These are phyloP conservation scores for Castanopsis chinensis DNA, from an alignment of 306 rosid genomes.

Conservation along the genomic window DNA sequence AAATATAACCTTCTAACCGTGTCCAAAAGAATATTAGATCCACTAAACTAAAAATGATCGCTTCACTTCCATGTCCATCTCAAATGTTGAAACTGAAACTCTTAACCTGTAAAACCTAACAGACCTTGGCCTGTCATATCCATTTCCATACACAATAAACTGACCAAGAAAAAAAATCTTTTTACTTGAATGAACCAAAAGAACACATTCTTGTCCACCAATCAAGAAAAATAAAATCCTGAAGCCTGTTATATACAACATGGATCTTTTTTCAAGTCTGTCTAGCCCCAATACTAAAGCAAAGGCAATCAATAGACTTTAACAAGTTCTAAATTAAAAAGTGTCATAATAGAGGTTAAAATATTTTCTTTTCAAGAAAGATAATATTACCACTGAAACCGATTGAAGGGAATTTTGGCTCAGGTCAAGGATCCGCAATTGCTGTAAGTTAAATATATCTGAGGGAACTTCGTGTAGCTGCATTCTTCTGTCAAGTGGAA, in stretches of 20 bases:
- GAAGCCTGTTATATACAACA: background rate
- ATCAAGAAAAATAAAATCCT: background rate
- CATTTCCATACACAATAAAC: background rate
- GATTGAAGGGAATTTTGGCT: constrained; percentile 86
- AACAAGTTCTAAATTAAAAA: constrained; percentile 15
- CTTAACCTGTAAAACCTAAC: background rate
- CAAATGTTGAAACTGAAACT: background rate
- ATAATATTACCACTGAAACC: constrained; percentile 65
- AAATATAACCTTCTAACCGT: background rate
- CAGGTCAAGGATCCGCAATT: constrained; percentile 67
- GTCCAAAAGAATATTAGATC: background rate
- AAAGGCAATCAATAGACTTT: background rate
- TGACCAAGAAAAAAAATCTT: background rate
- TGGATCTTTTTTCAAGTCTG: background rate
- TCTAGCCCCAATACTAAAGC: background rate
- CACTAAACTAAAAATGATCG: background rate
- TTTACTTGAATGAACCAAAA: background rate
- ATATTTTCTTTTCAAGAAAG: background rate
- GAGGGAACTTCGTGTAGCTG: constrained; percentile 65
- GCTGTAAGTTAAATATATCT: constrained; percentile 61
- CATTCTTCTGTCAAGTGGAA: constrained; percentile 62
- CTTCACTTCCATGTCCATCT: background rate
- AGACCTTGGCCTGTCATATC: background rate
- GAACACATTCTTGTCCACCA: constrained; percentile 3
- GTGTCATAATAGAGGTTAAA: background rate